A percentile compares a stretch with the other conserved stretches of the same genome.
Conservation (phyloP, 495 filamentous ascomycete genomes). For the Bacidia rubella region DNA sequence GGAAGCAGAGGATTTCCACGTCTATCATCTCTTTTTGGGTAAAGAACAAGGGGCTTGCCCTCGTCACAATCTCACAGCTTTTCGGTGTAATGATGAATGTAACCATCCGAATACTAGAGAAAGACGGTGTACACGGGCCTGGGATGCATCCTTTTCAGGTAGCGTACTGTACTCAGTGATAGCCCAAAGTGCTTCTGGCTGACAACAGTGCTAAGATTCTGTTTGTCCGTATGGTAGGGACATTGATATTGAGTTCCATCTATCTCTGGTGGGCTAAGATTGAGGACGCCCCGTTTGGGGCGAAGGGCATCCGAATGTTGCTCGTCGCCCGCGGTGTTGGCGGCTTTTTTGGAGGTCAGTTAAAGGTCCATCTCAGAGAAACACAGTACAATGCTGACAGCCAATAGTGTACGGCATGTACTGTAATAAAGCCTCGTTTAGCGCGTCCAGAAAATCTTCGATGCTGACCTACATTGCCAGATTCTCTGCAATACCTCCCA, state of each 20-base stretch:
- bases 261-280: slow-evolving; percentile 67
- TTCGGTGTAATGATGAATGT: slow-evolving; percentile 88
- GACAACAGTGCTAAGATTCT: slow-evolving; percentile 51
- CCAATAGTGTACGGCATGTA: slow-evolving; percentile 10
- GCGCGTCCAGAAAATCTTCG: background rate
- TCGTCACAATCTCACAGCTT: slow-evolving; percentile 65
- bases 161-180: slow-evolving; percentile 6
- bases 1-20: slow-evolving; percentile 9
- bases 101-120: slow-evolving; percentile 62
- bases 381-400: background rate
- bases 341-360: slow-evolving; percentile 72
- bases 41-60: slow-evolving; percentile 57
- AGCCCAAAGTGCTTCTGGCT: background rate
- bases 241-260: slow-evolving; percentile 45
- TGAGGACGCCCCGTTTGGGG: slow-evolving; percentile 58
- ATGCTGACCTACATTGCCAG: too few species aligned
- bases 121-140: slow-evolving; percentile 46
- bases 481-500: slow-evolving; percentile 76
- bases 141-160: slow-evolving; percentile 77
- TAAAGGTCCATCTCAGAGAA: background rate
- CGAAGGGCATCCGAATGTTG: slow-evolving; percentile 46
- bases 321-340: slow-evolving; percentile 54
- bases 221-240: slow-evolving; percentile 74
- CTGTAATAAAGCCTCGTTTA: slow-evolving; percentile 2
- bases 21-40: slow-evolving; percentile 23